Percentiles rank a stretch among this genome's conserved stretches.
Evolutionary conservation across 2,329 filamentous ascomycete genomes (phyloP).

Genomic region (Cordyceps fumosorosea): DNA sequence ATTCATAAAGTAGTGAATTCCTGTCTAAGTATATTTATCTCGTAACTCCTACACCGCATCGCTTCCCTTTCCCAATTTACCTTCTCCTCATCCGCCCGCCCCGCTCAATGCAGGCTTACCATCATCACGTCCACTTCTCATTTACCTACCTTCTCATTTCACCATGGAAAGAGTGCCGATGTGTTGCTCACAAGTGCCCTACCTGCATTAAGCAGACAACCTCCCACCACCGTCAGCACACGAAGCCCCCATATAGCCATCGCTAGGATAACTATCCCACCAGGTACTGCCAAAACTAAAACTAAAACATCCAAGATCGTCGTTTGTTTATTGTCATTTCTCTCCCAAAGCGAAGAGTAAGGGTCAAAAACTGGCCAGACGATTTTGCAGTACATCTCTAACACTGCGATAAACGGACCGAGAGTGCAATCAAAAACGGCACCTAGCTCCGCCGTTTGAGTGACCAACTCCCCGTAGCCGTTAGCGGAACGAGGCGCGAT

Average conservation of each 20-base stretch:
- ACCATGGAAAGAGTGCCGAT: slow-evolving; percentile 15
- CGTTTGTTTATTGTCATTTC: slow-evolving; percentile 18
- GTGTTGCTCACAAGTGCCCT: slow-evolving; percentile 16
- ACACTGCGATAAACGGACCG: slow-evolving; percentile 8
- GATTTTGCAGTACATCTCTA: slow-evolving; percentile 29
- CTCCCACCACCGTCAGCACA: slow-evolving; percentile 17
- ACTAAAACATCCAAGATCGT: slow-evolving; percentile 17
- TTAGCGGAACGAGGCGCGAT: slow-evolving; percentile 24
- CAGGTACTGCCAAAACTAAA: slow-evolving; percentile 23
- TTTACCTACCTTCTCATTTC: background rate
- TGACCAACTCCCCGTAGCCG: background rate
- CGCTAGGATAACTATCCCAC: slow-evolving; percentile 19
- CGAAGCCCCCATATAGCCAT: slow-evolving; percentile 23
- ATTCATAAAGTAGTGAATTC: background rate
- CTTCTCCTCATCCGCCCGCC: too few relatives aligned
- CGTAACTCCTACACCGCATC: too few relatives aligned
- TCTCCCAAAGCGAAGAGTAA: slow-evolving; percentile 29
- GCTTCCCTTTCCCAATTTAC: background rate
- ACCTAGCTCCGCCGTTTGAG: background rate
- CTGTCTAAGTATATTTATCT: background rate
- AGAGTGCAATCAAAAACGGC: background rate
- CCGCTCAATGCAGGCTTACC: too few relatives aligned
- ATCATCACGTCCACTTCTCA: too few relatives aligned
- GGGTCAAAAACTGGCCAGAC: slow-evolving; percentile 34
- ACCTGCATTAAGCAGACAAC: slow-evolving; percentile 16